Percentiles rank a stretch among this genome's conserved stretches.
phyloP scores from a whole-genome alignment of 805 yeast species.

The Nakazawaea holstii region DNA sequence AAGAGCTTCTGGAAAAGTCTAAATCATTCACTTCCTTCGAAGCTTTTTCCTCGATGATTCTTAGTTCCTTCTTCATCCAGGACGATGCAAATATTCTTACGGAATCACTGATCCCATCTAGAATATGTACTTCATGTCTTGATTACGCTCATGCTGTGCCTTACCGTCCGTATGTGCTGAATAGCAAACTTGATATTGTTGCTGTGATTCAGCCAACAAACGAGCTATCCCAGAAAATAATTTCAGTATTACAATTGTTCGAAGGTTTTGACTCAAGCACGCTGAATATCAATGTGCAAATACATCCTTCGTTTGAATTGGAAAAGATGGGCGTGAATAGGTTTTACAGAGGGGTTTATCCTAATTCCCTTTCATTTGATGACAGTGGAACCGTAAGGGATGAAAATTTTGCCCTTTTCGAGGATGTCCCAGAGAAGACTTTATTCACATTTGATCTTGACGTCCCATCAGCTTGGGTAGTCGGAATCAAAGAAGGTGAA shows the following conservation, averaged over 20 bases:
- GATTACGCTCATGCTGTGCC: not conserved
- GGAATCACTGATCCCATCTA: not conserved
- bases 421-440: constrained; percentile 43
- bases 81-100: not conserved
- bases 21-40: constrained; percentile 44
- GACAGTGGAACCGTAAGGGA: constrained; percentile 19
- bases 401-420: constrained; percentile 28
- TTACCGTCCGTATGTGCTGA: not conserved
- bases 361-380: constrained; percentile 28
- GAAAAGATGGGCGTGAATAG: constrained; percentile 47
- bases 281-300: constrained; percentile 45
- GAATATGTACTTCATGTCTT: constrained; percentile 16
- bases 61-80: constrained; percentile 9
- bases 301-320: constrained; percentile 50
- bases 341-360: constrained; percentile 47
- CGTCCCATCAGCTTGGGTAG: constrained; percentile 66
- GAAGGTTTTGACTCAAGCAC: constrained; percentile 41
- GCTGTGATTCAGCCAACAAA: constrained; percentile 68
- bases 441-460: constrained; percentile 53
- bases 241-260: constrained; percentile 35
- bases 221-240: constrained; percentile 59
- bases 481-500: constrained; percentile 41
- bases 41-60: constrained; percentile 38
- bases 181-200: constrained; percentile 40
- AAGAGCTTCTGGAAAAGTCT: constrained; percentile 14